Evolutionary conservation across 2,329 filamentous ascomycete genomes (phyloP), one percentile per base, ranked within the genome.

Genomic region (Penicillium sp.): DNA sequence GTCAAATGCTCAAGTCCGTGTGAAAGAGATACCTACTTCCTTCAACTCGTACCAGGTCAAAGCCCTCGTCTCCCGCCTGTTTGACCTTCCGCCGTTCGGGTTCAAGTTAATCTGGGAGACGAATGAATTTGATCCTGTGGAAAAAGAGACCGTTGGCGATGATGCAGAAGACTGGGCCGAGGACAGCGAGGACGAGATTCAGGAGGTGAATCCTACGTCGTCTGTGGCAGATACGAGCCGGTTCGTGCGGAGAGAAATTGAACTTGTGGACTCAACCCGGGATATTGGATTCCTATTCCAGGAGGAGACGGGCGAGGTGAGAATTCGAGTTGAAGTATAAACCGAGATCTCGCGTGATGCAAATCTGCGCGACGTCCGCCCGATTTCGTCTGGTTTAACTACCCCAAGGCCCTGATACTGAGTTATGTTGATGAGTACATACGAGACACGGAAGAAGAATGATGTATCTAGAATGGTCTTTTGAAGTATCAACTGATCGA

Each of bases 111-210:
- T 93, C 1, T 94, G 87, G 85, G 88, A 95, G 69, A 95, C 89
- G 7, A 87, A 87, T 14, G 90, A 96, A 64, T 87, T 85, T 80
- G 88, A 95, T 63, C 87, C 87, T 0, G 81, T 88, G 0, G 77
- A 77, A 7, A 75, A 78, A 45, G 78, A 80, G 51, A 75, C 81
- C 47, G 75, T 79, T 4, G 75, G 76, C 19, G 79, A 79, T 29
- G 76, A 67, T 18, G 65, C 60, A 13, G 68, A 69, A 38, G 73
- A 72, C 30, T 72, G 72, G 4, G 69, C 67, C 2, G 67, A 72
- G 28, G 68, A 70, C 20, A 65, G 63, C 18, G 57, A 64, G 5
- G 58, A 58, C 26, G 62, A 54, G 4, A 61, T 46, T 13, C 27
- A 41, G 15, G 37, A 31, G 26, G 25, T 11, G 19, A 4, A 23